Evolutionary conservation across 352 stramenopile species (phyloP), one percentile per base, ranked within the genome.

Genomic region (Globisporangium spinosum): DNA sequence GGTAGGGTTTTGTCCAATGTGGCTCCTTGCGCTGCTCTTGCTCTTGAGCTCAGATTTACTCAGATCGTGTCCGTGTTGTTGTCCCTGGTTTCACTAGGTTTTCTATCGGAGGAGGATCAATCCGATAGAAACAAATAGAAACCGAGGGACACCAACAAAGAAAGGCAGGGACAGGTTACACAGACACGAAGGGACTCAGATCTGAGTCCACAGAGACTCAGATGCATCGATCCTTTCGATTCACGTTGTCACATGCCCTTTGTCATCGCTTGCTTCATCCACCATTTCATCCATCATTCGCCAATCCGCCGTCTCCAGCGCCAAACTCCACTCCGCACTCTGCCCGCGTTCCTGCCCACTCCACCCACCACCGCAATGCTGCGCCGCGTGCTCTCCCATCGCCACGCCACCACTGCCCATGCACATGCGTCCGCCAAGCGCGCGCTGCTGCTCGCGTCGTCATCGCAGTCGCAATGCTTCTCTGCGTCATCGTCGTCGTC

Each of bases 391-490:
- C 56, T 62, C 56, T 22, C 43, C 17, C 56, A 23, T 32, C 56
- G 22, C 7, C 56, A 49, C n/a, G n/a, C 32, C 56, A n/a, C 29
- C 20, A 20, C 12, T 13, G 38, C 29, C 29, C 40, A n/a, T 49
- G 17, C 29, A 20, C 17, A n/a, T 5, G n/a, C 56, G 32, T 23
- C 43, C 32, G 23, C 49, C 7, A 55, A 45, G 4, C 45, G 58
- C 38, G 58, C 58, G 20, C n/a, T 75, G 78, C 49, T 68, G 43
- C 13, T 47, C 40, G 22, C 57, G 10, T 65, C 59, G 20, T 49
- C 35, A 15, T 32, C 64, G 17, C 17, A 6, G 6, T 76, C 70
- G 56, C 56, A 49, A 2, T 9, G 32, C 32, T n/a, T 62, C 32
- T 49, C 32, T n/a, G 56, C 32, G 47, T 12, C 55, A 2, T 55